Base-by-base conservation (phyloP, 176 grass and related monocot species). In the Rhynchospora tenuis region DNA sequence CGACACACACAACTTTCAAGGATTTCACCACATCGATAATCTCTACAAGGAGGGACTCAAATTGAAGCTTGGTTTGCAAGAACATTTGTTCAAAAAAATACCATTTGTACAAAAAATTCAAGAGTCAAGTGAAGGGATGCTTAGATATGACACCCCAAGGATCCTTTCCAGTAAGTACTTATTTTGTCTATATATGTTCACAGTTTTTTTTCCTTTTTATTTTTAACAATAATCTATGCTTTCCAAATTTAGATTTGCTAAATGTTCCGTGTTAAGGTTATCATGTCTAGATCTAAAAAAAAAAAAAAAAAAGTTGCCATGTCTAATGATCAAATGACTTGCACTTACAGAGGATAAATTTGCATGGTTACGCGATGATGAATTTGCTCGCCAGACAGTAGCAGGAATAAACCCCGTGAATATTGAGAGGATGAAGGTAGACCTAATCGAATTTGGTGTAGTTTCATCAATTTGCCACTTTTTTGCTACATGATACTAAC, bases 361-460 rank as follows among this genome's bases (percentile, higher is more conserved):
- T 83, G 96, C 96, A 73, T 99, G 96, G 96, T 86, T 99, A 83
- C 96, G 96, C n/a, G 96, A 99, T 0, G 96, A 99, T 38, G 96
- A 99, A 75, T 99, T 99, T 89, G 96, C 89, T 17, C 88, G 96
- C 50, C 96, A 99, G 73, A 60, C 80, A 59, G 47, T 99, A 27
- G 96, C 96, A 71, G 96, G 96, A 78, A 99, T 99, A 86, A 95
- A 99, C 85, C 96, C 96, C 27, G 96, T 92, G 62, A 90, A 45
- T 70, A 99, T 99, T 0, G 85, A 89, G 83, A 88, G 91, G 59
- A 87, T 99, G 71, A 87, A 52, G 91, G 96, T 99, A 89, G 90
- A 68, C 71, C 0, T 47, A 15, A 46, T 73, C 48, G 23, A 27
- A 27, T 82, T 12, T 24, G 55, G 77, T 3, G 13, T 61, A 61